Evolutionary conservation across 1,139 yeast genomes (phyloP).

Genomic region (Lodderomyces beijingensis): DNA sequence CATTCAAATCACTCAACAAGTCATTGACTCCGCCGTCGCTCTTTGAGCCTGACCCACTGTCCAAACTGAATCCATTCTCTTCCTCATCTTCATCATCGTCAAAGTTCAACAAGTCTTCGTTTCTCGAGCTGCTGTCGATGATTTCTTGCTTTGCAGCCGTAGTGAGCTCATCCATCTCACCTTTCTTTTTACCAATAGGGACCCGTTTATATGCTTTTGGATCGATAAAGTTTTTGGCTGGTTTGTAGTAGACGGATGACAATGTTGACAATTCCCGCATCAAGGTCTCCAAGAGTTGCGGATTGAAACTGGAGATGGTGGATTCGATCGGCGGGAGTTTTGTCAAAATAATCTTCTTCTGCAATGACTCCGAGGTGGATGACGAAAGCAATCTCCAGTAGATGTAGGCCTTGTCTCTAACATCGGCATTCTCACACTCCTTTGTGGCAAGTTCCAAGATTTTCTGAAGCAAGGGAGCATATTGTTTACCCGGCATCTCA

Average conservation of each 20-base stretch:
- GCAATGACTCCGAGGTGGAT: constrained; percentile 36
- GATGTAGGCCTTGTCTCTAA: constrained; percentile 88
- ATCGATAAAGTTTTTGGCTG: constrained; percentile 65
- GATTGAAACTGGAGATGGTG: constrained; percentile 68
- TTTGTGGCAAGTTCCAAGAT: constrained; percentile 76
- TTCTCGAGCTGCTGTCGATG: constrained; percentile 52
- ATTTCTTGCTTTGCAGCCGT: constrained; percentile 76
- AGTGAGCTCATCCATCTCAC: constrained; percentile 65
- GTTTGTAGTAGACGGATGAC: constrained; percentile 87
- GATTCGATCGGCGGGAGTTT: constrained; percentile 69
- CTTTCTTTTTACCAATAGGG: constrained; percentile 18
- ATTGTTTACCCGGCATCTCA: constrained; percentile 24
- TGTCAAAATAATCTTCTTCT: constrained; percentile 51
- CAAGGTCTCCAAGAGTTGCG: constrained; percentile 62
- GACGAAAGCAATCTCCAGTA: constrained; percentile 90
- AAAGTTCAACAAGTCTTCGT: constrained; percentile 82
- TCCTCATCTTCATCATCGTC: constrained; percentile 53
- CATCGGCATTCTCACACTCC: constrained; percentile 83
- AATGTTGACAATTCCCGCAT: constrained; percentile 76
- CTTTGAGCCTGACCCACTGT: constrained; percentile 7
- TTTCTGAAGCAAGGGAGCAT: constrained; percentile 55
- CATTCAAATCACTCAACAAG: constrained; percentile 64
- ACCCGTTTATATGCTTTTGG: constrained; percentile 28
- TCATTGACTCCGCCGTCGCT: constrained; percentile 16
- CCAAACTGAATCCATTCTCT: constrained; percentile 14